Base-by-base conservation (phyloP, 768 basidiomycete genomes). In the Phallus indusiatus region DNA sequence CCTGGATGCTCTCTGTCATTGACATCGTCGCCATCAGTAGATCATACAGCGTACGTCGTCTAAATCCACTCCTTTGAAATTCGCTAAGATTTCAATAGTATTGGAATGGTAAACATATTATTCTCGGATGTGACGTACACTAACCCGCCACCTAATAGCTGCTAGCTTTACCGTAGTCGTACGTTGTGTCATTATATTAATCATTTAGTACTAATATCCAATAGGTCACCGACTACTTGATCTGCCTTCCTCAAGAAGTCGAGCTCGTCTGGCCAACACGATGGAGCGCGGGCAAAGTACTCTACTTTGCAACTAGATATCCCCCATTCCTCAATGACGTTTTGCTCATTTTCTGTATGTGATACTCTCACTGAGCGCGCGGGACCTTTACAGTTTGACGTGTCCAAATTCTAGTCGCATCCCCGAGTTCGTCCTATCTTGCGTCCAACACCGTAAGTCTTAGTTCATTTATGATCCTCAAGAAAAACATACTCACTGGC, bases 201-300 rank as follows among this genome's bases (percentile, higher is more conserved):
- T 28, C 7, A 28, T 28, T 28, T 28, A 28, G 28, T 28, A 28
- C 28, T 28, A 28, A 28, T 28, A 7, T 28, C 7, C 1, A 48
- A 34, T 24, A 62, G 61, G 22, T 58, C 22, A 59, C 42, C 36
- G 61, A 60, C 49, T 51, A 60, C n/a, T 42, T 62, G 20, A 20
- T 62, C n/a, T 59, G 56, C 22, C 42, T 62, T 28, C 49, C 20
- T 5, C 18, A 14, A 47, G 61, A 62, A n/a, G 5, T 54, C 2
- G 54, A 60, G 11, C 59, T 60, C 18, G 21, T 60, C n/a, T 60
- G 54, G 59, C 36, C 59, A 17, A 55, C 53, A 6, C 20, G 33
- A 10, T 55, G 59, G 59, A 60, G 37, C 46, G 3, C 37, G 11
- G 59, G 53, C n/a, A 47, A 60, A 46, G 6, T 54, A 18, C n/a